Evolutionary conservation across 2,329 filamentous ascomycete genomes (phyloP), one percentile per base, ranked within the genome.

Genomic region (Kalaharituber pfeilii): DNA sequence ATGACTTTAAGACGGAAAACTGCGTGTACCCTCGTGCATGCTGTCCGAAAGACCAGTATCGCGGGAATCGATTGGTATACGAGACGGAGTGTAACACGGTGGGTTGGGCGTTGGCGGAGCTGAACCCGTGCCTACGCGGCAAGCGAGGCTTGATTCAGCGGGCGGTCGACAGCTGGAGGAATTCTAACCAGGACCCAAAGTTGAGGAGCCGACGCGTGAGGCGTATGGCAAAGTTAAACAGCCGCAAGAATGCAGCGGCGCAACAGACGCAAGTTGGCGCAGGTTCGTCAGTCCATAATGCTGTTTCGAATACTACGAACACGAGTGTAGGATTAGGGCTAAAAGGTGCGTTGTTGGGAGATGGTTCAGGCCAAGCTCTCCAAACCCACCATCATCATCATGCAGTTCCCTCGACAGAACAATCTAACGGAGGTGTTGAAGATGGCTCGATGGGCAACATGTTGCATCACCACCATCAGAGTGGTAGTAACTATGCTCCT

Each of bases 61-160:
- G 88, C 57, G 91, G 91, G 57, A 98, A 98, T 68, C 82, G 91
- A 15, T 72, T 95, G 62, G 84, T 91, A 62, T 98, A 98, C 69
- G 91, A 98, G 73, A 95, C 86, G 15, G 91, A 98, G 71, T 98
- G 91, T 75, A 98, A 98, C 71, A 86, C 87, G 0, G 91, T 98
- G n/a, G 91, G 91, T n/a, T 98, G 91, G 91, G 89, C 89, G 11
- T 71, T 98, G 62, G 91, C 91, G 2, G 84, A 96, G 66, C 72
- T 98, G 53, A 98, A 98, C 68, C 82, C 87, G 6, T 84, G 85
- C 55, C 75, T 96, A 56, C 80, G 89, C 59, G 89, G 89, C 62
- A 96, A 96, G 75, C 79, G 91, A 63, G 91, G 91, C 6, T 75
- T 98, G 57, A 98, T 98, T 62, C 91, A 98, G 72, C 79, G 91